phyloP scores from a whole-genome alignment of 306 rosid genomes.

The Clitoria ternatea region DNA sequence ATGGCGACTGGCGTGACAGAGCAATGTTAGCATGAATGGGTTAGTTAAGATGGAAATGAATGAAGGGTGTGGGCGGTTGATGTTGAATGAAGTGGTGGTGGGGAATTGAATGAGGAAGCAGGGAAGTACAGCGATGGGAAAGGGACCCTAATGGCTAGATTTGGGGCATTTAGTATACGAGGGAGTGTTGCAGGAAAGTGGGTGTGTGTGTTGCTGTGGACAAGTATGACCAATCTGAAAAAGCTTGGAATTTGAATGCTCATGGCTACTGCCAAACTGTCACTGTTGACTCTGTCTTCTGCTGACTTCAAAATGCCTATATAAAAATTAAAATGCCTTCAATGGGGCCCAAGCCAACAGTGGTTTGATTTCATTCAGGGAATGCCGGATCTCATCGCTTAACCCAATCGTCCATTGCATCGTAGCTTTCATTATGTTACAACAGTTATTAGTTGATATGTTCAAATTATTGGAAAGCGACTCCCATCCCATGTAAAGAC shows the following conservation, averaged over 20 bases:
- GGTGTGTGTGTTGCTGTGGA: constrained; percentile 1
- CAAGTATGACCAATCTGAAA: constrained; percentile 6
- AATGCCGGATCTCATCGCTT: background rate
- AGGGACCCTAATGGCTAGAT: background rate
- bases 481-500: too few species aligned
- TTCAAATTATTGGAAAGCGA: too few species aligned
- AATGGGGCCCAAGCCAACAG: background rate
- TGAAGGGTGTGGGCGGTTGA: background rate
- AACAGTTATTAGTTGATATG: too few species aligned
- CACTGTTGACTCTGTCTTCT: constrained; percentile 8
- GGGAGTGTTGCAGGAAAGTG: constrained; percentile 7
- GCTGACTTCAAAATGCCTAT: background rate
- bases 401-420: background rate
- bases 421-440: background rate
- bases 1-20: background rate
- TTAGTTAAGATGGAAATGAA: background rate
- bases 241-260: constrained; percentile 12
- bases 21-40: background rate
- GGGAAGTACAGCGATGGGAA: background rate
- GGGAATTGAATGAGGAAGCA: background rate
- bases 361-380: background rate
- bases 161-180: background rate
- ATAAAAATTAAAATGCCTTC: too few species aligned
- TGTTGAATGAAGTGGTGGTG: background rate
- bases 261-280: constrained; percentile 34